Evolutionary conservation across 2,329 filamentous ascomycete species (phyloP).

Genomic region (Neoarthrinium moseri): DNA sequence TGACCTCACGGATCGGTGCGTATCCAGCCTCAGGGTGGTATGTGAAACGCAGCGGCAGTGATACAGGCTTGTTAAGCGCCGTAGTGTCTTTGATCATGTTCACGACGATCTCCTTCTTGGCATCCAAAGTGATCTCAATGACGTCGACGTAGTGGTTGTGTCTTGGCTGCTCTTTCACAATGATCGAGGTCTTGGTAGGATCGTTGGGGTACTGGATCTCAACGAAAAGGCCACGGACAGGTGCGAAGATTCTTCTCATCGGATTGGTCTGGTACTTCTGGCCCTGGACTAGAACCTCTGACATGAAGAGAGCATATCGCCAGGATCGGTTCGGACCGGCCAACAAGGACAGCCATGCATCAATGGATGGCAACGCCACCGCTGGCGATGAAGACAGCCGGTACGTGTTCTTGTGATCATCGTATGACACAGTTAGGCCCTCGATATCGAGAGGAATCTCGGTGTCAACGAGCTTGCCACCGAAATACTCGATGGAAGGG

Average conservation of each 20-base stretch:
- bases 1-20: conserved; percentile 95
- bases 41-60: conserved; percentile 81
- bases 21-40: conserved; percentile 96
- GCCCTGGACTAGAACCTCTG: conserved; percentile 91
- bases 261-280: conserved; percentile 98
- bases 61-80: conserved; percentile 77
- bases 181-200: conserved; percentile 78
- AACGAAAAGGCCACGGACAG: conserved; percentile 81
- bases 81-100: conserved; percentile 93
- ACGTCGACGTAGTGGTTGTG: conserved; percentile 87
- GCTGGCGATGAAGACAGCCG: conserved; percentile 75
- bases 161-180: conserved; percentile 81
- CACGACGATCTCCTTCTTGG: conserved; percentile 78
- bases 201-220: conserved; percentile 84
- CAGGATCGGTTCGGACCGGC: conserved; percentile 86
- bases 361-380: conserved; percentile 71
- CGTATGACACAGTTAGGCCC: conserved; percentile 79
- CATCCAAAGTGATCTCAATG: conserved; percentile 76
- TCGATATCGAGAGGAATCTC: conserved; percentile 77
- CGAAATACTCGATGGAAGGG: conserved; percentile 91
- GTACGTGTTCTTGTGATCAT: conserved; percentile 78
- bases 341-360: conserved; percentile 84
- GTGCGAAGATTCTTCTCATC: conserved; percentile 86
- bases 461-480: conserved; percentile 75
- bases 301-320: conserved; percentile 91